Conservation (phyloP, 768 basidiomycete species). For the Hydnomerulius pinastri region DNA sequence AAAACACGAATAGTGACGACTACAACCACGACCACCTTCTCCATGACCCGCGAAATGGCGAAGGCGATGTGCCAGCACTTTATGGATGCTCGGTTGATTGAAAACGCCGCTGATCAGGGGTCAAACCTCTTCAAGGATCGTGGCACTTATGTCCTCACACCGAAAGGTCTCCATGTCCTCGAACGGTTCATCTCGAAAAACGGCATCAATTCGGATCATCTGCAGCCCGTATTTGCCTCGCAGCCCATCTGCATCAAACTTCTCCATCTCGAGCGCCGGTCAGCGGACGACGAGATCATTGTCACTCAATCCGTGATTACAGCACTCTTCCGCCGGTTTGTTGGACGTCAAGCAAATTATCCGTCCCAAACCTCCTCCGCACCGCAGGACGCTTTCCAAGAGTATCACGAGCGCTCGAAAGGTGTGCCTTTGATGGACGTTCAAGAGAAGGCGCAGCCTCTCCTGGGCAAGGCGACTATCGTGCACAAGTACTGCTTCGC, state of each 20-base stretch:
- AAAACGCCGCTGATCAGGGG: constrained; percentile 90
- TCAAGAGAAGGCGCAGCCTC: constrained; percentile 62
- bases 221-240: constrained; percentile 83
- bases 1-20: constrained; percentile 98
- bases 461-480: constrained; percentile 45
- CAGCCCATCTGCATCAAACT: constrained; percentile 98
- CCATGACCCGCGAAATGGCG: constrained; percentile 99
- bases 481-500: constrained; percentile 76
- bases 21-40: constrained; percentile 98
- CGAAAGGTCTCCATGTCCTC: constrained; percentile 97
- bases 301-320: constrained; percentile 93
- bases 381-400: constrained; percentile 61
- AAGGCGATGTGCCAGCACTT: constrained; percentile 99
- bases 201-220: constrained; percentile 93
- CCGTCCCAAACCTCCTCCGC: constrained; percentile 44
- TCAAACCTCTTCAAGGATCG: constrained; percentile 96
- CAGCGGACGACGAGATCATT: constrained; percentile 95
- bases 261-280: constrained; percentile 92
- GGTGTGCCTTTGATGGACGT: constrained; percentile 72
- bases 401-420: constrained; percentile 79
- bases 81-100: constrained; percentile 97
- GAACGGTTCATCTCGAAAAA: constrained; percentile 99
- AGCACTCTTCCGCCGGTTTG: constrained; percentile 93
- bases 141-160: constrained; percentile 92
- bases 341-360: constrained; percentile 86